Base-by-base conservation (phyloP, 768 basidiomycete species). In the Lentinus brumalis region DNA sequence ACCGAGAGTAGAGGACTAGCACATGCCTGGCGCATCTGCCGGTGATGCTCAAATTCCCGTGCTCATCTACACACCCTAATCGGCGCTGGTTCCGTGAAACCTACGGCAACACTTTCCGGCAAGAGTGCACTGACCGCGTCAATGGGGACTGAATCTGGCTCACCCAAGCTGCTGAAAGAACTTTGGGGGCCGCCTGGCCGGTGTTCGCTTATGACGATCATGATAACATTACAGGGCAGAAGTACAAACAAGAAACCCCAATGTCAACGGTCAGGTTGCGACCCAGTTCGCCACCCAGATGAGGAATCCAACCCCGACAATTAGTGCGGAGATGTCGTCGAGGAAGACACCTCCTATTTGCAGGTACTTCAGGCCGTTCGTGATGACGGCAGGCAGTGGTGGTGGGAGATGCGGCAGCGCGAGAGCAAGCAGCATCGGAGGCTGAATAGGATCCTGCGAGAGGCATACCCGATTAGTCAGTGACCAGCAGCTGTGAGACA, bases 221-320 rank as follows among this genome's bases (percentile, higher is more conserved):
- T 55, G 38, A 26, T 50, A 49, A 39, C 50, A 61, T 61, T 61
- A 61, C 60, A 61, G 50, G 52, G 21, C 26, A 45, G 54, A 42
- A 61, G 35, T 61, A 61, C 60, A 56, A 44, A 52, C 31, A 56
- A 49, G 32, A 46, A 32, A 53, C 21, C 57, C 55, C 35, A 59
- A 47, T 56, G 44, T 52, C 35, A 35, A 35, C 11, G 56, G 57
- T 61, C 52, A 70, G 47, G 61, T 49, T 29, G 66, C 65, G 40
- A 71, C 54, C 70, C 69, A 73, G 15, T 60, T 65, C 10, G 69
- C 68, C 29, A 67, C 39, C 67, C 67, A 73, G 52, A 73, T 61
- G 16, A 73, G 56, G 12, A 93, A 69, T 6, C 91, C 92, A 7
- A 93, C 70, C 2, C 86, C 89, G n/a, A 93, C 84, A 6, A 93